Percentiles rank a stretch among this genome's conserved stretches.
Evolutionary conservation across 179 eudicot genomes (phyloP).

Genomic region (Spinacia oleracea): DNA sequence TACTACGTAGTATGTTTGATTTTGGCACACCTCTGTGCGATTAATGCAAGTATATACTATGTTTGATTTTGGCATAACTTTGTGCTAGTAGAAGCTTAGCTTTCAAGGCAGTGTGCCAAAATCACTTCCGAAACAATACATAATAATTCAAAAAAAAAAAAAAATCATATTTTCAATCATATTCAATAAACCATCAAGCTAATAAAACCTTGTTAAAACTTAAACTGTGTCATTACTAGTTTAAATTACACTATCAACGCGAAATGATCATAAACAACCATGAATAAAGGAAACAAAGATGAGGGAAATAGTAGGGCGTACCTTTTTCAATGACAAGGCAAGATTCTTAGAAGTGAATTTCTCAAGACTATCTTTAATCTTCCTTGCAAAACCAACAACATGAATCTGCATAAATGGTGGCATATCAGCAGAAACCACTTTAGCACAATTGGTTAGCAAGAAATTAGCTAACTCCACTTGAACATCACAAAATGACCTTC

Average conservation of each 20-base stretch:
- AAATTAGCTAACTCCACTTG: constrained; percentile 65
- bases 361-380: constrained; percentile 81
- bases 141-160: too few relatives aligned
- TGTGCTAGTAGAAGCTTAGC: too few relatives aligned
- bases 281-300: background rate
- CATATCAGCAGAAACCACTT: constrained; percentile 83
- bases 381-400: constrained; percentile 88
- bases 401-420: constrained; percentile 90
- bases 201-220: too few relatives aligned
- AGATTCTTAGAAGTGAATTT: constrained; percentile 81
- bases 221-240: too few relatives aligned
- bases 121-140: too few relatives aligned
- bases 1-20: too few relatives aligned
- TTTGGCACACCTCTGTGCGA: too few relatives aligned
- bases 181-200: background rate
- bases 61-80: too few relatives aligned
- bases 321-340: constrained; percentile 87
- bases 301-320: constrained; percentile 5
- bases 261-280: background rate
- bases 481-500: constrained; percentile 58
- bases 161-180: background rate
- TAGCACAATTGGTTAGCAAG: constrained; percentile 66
- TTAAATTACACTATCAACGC: background rate
- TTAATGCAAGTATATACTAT: too few relatives aligned
- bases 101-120: too few relatives aligned